Percentiles rank a stretch among this genome's conserved stretches.
Conservation (phyloP, 331 rosid genomes). For the Pyrus hybrid region DNA sequence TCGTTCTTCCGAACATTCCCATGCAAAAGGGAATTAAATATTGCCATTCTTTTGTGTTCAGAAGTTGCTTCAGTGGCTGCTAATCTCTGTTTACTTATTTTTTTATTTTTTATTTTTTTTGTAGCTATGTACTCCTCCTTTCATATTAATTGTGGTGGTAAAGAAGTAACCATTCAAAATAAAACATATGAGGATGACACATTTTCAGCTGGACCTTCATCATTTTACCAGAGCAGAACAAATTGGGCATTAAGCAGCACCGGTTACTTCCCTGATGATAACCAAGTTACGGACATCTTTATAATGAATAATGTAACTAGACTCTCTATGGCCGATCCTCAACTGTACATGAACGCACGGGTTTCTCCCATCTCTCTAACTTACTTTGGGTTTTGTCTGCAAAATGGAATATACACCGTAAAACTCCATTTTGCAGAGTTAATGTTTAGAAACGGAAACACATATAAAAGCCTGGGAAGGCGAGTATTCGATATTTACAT, state of each 20-base stretch:
- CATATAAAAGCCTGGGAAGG: conserved; percentile 63
- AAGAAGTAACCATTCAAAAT: neutral
- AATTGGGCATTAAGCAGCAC: conserved; percentile 70
- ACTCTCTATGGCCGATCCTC: conserved; percentile 33
- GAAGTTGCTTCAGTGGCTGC: neutral
- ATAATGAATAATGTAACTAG: conserved; percentile 22
- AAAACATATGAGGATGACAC: conserved; percentile 25
- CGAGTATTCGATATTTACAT: conserved; percentile 70
- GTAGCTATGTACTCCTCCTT: conserved; percentile 31
- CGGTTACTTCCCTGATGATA: conserved; percentile 46
- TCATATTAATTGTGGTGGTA: conserved; percentile 72
- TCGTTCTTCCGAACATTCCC: no score
- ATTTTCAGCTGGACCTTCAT: conserved; percentile 20
- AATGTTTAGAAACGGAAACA: conserved; percentile 11
- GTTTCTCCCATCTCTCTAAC: conserved; percentile 37
- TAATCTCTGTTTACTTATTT: neutral
- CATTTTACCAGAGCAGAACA: neutral
- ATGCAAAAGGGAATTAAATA: neutral
- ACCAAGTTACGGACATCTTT: neutral
- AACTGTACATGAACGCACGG: conserved; percentile 52
- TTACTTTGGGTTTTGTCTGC: no score
- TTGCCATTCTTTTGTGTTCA: neutral
- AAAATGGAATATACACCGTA: no score
- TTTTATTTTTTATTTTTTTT: neutral
- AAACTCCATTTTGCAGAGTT: no score